Base-by-base conservation (phyloP, 768 basidiomycete genomes). In the Phlebiopsis flavidoalba region DNA sequence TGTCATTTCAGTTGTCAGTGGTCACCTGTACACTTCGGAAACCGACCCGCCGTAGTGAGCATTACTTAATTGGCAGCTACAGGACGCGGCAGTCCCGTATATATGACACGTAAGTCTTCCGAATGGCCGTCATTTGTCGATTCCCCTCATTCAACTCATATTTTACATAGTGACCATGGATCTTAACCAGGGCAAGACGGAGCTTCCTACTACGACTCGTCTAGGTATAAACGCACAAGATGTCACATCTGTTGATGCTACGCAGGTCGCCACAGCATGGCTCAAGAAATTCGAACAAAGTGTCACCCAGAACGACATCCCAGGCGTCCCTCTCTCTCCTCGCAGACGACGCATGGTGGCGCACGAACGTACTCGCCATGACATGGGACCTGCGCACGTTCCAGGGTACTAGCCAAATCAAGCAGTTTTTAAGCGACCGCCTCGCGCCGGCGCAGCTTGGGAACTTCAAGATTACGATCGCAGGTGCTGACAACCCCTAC, bases 321-420 rank as follows among this genome's bases (percentile, higher is more conserved):
- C 57, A 26, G 56, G 63, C 26, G 45, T 61, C n/a, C 26, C 63
- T 64, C 47, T 12, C 12, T 10, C 54, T 61, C 31, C 31, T 61
- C 5, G 26, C 50, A 19, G 50, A 24, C 26, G 57, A 64, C 3
- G 36, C 53, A 2, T 64, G 63, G 63, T 64, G 63, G 63, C 56
- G 63, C 35, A n/a, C n/a, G n/a, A 60, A 64, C 40, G 10, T 61
- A 15, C 51, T 64, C 51, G 45, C 63, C 24, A 46, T 64, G 37
- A 64, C 63, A 15, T 77, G 73, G 74, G 72, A 74, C 43, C 70
- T 75, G 63, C 73, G 76, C 61, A 74, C 75, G 15, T 74, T 77
- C 68, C 70, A 74, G 35, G 70, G 72, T 26, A 24, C 48, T 5
- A 53, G 60, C 21, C 61, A 65, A 55, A 76, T 77, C 62, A 54